Conservation (phyloP, 2,329 filamentous ascomycete genomes). For the Ophiostoma quercus region DNA sequence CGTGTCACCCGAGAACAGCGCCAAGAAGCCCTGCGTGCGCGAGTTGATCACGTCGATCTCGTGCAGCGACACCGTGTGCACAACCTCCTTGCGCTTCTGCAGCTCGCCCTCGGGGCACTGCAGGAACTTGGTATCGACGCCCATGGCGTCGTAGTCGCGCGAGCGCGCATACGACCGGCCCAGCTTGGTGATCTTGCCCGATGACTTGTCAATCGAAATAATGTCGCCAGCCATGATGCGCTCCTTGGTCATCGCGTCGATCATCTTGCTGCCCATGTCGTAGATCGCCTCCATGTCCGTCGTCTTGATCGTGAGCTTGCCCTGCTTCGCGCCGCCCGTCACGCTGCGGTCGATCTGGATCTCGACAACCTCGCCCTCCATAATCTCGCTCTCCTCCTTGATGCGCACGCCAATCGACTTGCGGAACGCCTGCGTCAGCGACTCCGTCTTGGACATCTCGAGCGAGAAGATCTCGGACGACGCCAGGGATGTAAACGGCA, state of each 20-base stretch:
- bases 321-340: conserved; percentile 94
- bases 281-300: conserved; percentile 99
- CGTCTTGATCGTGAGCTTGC: conserved; percentile 98
- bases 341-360: conserved; percentile 97
- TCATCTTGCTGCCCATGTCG: conserved; percentile 99
- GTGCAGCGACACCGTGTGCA: conserved; percentile 93
- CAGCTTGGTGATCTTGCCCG: conserved; percentile 95
- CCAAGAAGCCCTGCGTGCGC: conserved; percentile 94
- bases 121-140: conserved; percentile 94
- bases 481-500: conserved; percentile 92
- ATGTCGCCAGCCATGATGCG: conserved; percentile 98
- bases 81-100: conserved; percentile 93
- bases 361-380: conserved; percentile 97
- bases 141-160: conserved; percentile 98
- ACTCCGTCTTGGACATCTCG: conserved; percentile 99
- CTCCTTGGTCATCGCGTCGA: conserved; percentile 98
- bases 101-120: conserved; percentile 97
- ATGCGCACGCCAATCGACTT: conserved; percentile 98
- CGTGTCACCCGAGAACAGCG: conserved; percentile 95
- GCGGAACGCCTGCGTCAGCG: conserved; percentile 95
- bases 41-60: conserved; percentile 99
- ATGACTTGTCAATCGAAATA: conserved; percentile 97
- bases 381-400: conserved; percentile 98
- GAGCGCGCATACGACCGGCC: conserved; percentile 91
- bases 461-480: conserved; percentile 97